Conservation (phyloP, 768 basidiomycete genomes). For the Sutorius australiensis region DNA sequence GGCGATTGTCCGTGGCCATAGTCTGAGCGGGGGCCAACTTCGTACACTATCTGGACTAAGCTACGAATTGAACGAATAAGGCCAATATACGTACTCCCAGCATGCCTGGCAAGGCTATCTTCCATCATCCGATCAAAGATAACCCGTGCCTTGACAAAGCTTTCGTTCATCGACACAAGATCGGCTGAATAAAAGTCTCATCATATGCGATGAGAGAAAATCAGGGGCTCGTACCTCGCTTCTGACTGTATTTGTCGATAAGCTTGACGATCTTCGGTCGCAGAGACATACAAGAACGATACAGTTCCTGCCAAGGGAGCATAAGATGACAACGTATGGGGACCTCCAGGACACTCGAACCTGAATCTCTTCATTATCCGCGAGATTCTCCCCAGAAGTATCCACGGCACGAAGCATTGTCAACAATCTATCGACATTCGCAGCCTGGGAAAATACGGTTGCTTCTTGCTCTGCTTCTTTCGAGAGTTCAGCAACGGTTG, state of each 20-base stretch:
- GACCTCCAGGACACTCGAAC: constrained; percentile 36
- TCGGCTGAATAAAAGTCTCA: constrained; percentile 56
- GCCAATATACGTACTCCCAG: constrained; percentile 44
- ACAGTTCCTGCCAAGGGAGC: constrained; percentile 62
- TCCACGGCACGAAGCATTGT: constrained; percentile 72
- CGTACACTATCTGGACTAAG: constrained; percentile 46
- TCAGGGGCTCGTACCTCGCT: constrained; percentile 49
- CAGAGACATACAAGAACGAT: constrained; percentile 83
- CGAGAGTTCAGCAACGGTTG: constrained; percentile 69
- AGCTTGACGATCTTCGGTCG: constrained; percentile 94
- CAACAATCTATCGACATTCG: constrained; percentile 77
- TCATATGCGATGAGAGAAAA: neutral
- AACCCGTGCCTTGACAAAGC: constrained; percentile 80
- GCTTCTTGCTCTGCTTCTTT: constrained; percentile 86
- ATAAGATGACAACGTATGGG: constrained; percentile 6
- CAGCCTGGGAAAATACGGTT: constrained; percentile 81
- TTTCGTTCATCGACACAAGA: constrained; percentile 91
- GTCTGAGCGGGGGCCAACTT: constrained; percentile 32
- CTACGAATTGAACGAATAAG: neutral
- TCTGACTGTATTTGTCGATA: constrained; percentile 96
- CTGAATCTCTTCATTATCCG: constrained; percentile 89
- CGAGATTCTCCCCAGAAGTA: constrained; percentile 73
- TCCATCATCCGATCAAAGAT: constrained; percentile 96
- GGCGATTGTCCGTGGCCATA: constrained; percentile 24
- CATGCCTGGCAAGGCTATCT: constrained; percentile 75